These are phyloP conservation scores for Trichoderma erinaceum DNA, from an alignment of 495 filamentous ascomycete species.

Conservation along the genomic window DNA sequence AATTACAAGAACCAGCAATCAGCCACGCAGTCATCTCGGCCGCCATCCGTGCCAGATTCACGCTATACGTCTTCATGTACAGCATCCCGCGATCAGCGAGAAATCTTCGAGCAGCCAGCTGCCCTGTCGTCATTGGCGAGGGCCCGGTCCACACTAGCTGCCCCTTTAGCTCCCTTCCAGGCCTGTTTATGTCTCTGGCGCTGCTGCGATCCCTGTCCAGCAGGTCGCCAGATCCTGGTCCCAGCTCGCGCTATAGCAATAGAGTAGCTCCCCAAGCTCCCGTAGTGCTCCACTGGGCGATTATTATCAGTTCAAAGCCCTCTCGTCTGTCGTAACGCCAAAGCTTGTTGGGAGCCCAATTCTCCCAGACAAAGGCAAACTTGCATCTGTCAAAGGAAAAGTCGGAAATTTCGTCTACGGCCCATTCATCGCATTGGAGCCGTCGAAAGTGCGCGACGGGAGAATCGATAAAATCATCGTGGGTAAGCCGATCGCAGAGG, in stretches of 20 bases:
- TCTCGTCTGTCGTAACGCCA: not conserved
- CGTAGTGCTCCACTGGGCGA: constrained; percentile 3
- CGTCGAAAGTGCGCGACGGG: not conserved
- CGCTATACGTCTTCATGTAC: not conserved
- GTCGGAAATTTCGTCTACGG: not conserved
- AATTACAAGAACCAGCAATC: not conserved
- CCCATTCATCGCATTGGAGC: not conserved
- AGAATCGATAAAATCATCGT: not conserved
- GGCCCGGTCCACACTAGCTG: constrained; percentile 1
- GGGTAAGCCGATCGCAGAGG: not conserved
- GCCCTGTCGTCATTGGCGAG: constrained; percentile 5
- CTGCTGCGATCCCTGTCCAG: constrained; percentile 3
- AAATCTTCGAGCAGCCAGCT: not conserved
- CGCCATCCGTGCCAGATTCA: too few relatives aligned
- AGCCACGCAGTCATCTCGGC: not conserved
- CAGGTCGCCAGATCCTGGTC: not conserved
- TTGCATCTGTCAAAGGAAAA: not conserved
- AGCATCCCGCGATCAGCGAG: constrained; percentile 1
- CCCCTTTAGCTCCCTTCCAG: not conserved
- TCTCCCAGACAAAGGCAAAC: not conserved
- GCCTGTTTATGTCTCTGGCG: not conserved
- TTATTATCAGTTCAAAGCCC: not conserved
- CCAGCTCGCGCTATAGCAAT: not conserved
- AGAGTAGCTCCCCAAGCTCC: constrained; percentile 5
- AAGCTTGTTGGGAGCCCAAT: not conserved